Evolutionary conservation across 2,329 filamentous ascomycete genomes (phyloP), one percentile per base, ranked within the genome.

Genomic region (Didymella pomorum): DNA sequence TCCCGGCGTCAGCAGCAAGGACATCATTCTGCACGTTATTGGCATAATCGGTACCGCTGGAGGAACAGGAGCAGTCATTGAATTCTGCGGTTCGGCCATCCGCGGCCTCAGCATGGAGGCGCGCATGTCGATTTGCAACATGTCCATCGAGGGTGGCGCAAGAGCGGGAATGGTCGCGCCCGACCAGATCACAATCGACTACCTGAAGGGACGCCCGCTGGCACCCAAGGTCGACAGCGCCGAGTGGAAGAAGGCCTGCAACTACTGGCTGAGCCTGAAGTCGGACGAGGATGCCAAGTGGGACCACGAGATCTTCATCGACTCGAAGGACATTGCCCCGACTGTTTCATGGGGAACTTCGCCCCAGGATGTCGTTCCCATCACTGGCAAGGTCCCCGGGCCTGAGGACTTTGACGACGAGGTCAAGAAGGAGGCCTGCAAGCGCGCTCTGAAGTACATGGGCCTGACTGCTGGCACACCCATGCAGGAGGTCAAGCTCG

Each of bases 121-220:
- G 42, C 88, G 95, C 68, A 98, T 99, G 95, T 97, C 93, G 63
- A 96, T 99, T 77, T 98, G 95, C 83, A 99, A 99, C 83, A 98
- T 98, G 95, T 93, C 93, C 14, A 97, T 98, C 69, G 95, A 99
- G 83, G 95, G 85, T 68, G 95, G 95, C 79, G 95, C 95, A 46
- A 87, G 95, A 80, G 94, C 94, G 60, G 95, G 95, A 67, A 96
- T 99, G 93, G 89, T 99, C 59, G 95, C 95, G 10, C 95, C 95
- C 5, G 95, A 99, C 73, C 89, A 97, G 74, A 90, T 83, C 58
- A 98, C 95, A 26, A 97, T 97, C 70, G 92, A 96, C 67, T 99
- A 98, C 76, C 89, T 99, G 71, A 95, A 95, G 83, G 92, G 90
- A 69, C 88, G 89, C 63, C 95, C 95, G 37, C 82, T 99, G 67